A percentile compares a stretch with the other conserved stretches of the same genome.
These are phyloP conservation scores for Ophiocordyceps sinensis DNA, from an alignment of 2,329 filamentous ascomycete genomes.

Conservation along the genomic window DNA sequence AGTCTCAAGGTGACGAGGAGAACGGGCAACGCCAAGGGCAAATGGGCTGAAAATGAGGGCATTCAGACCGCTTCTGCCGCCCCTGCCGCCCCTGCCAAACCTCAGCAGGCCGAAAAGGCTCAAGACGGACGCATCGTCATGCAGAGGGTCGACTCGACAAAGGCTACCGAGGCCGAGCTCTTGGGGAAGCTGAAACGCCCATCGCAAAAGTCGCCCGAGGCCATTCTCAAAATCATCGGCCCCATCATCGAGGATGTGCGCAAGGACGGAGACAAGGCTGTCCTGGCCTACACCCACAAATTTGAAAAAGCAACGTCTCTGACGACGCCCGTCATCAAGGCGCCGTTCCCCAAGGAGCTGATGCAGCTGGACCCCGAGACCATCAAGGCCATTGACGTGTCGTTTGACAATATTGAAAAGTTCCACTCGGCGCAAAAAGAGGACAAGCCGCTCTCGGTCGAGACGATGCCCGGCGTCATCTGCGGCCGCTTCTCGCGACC, in stretches of 20 bases:
- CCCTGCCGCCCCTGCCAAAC: conserved; percentile 19
- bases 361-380: conserved; percentile 81
- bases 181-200: conserved; percentile 68
- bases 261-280: conserved; percentile 68
- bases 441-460: conserved; percentile 65
- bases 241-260: conserved; percentile 87
- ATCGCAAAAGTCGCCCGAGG: conserved; percentile 87
- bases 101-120: conserved; percentile 19
- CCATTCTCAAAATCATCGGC: conserved; percentile 78
- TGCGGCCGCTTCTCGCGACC: conserved; percentile 87
- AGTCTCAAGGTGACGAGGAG: conserved; percentile 88
- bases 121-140: conserved; percentile 55
- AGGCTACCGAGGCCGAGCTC: conserved; percentile 50
- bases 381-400: conserved; percentile 81
- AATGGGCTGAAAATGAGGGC: conserved; percentile 75
- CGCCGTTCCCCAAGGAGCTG: conserved; percentile 70
- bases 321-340: conserved; percentile 75
- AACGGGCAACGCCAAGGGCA: conserved; percentile 85
- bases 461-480: conserved; percentile 95
- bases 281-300: conserved; percentile 90
- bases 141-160: conserved; percentile 59
- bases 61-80: conserved; percentile 36
- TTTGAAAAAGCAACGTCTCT: conserved; percentile 93
- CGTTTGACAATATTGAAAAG: conserved; percentile 83
- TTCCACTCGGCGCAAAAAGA: conserved; percentile 91